phyloP scores from a whole-genome alignment of 1,284 basidiomycete species.

The Cryptococcus jaspeensis region DNA sequence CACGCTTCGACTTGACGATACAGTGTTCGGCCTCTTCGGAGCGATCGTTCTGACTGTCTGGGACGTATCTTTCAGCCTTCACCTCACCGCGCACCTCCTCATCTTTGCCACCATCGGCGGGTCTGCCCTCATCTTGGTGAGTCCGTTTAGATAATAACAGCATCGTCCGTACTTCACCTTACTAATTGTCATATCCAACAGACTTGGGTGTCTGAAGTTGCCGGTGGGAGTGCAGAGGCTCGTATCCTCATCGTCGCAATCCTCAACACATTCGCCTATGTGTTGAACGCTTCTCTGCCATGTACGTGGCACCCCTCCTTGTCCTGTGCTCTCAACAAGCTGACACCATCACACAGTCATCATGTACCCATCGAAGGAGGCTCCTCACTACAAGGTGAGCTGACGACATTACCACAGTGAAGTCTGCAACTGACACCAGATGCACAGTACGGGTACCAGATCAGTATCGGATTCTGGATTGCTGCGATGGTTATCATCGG shows the following conservation, averaged over 20 bases:
- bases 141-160: too few species aligned
- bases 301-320: background rate
- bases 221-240: background rate
- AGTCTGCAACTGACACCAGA: background rate
- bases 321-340: background rate
- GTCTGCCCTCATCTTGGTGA: background rate
- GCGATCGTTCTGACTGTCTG: background rate
- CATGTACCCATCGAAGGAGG: background rate
- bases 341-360: background rate
- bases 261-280: background rate
- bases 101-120: background rate
- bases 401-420: background rate
- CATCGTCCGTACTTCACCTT: background rate
- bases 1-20: too few species aligned
- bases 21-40: background rate
- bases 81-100: background rate
- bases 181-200: background rate
- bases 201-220: background rate
- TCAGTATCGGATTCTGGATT: background rate
- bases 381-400: conserved; percentile 12
- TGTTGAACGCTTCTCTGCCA: background rate
- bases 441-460: background rate
- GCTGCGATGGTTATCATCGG: conserved; percentile 6
- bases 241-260: background rate
- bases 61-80: background rate